phyloP scores from a whole-genome alignment of 441 rosid species.

The Euphorbia schlechtendalii region DNA sequence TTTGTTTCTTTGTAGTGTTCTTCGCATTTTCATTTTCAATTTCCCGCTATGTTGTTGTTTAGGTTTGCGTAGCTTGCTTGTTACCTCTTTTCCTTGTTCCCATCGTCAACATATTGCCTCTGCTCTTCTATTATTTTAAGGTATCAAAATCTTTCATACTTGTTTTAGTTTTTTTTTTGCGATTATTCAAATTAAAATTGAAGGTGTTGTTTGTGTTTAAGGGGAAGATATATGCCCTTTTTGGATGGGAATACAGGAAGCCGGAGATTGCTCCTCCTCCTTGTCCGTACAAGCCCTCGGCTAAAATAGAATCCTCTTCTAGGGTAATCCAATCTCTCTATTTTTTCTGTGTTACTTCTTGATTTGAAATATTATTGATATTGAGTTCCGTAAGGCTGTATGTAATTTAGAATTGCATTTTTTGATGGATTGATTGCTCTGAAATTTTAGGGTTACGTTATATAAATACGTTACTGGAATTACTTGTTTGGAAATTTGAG shows the following conservation, averaged over 20 bases:
- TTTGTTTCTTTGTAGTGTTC: no score
- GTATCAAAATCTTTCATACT: not conserved
- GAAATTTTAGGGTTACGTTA: no score
- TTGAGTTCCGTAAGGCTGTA: no score
- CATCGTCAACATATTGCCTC: constrained; percentile 65
- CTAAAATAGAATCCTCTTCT: constrained; percentile 26
- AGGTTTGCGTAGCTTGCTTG: constrained; percentile 86
- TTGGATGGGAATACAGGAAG: constrained; percentile 96
- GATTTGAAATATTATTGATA: no score
- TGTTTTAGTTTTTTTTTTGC: no score
- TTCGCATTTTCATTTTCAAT: no score
- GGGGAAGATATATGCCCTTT: constrained; percentile 54
- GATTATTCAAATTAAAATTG: not conserved
- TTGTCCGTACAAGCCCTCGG: constrained; percentile 67
- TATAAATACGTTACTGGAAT: no score
- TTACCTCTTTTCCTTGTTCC: constrained; percentile 86
- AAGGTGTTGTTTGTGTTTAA: not conserved
- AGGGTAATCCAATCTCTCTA: constrained; percentile 18
- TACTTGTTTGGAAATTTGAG: no score
- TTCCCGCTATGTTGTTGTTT: not conserved
- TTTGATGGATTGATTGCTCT: no score
- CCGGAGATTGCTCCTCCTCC: constrained; percentile 80
- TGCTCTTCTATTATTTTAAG: constrained; percentile 49
- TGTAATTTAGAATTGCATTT: no score
- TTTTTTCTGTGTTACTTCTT: no score